Evolutionary conservation across 495 filamentous ascomycete genomes (phyloP).

Genomic region (Talaromyces nanjingensis): DNA sequence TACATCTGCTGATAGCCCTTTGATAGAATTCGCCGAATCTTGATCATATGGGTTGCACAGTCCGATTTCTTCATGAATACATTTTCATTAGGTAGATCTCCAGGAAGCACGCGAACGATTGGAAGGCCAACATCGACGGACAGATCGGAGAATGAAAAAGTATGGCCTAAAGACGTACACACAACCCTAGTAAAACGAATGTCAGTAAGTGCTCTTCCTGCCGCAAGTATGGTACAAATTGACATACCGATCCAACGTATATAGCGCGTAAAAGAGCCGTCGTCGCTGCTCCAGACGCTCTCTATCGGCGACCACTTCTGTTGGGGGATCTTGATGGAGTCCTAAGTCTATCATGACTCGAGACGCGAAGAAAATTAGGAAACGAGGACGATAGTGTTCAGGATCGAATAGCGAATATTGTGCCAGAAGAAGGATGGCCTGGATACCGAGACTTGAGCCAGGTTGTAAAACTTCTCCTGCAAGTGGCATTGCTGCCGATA

Average conservation of each 20-base stretch:
- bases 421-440: conserved; percentile 76
- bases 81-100: conserved; percentile 26
- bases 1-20: conserved; percentile 76
- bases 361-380: conserved; percentile 78
- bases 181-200: conserved; percentile 53
- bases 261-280: conserved; percentile 78
- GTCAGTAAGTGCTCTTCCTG: background rate
- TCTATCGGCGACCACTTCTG: conserved; percentile 51
- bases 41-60: conserved; percentile 57
- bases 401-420: conserved; percentile 86
- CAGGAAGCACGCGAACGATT: conserved; percentile 23
- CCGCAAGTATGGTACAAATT: background rate
- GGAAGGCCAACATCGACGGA: conserved; percentile 66
- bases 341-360: conserved; percentile 81
- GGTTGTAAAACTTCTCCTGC: conserved; percentile 76
- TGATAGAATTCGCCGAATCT: conserved; percentile 71
- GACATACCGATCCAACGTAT: conserved; percentile 72
- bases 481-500: conserved; percentile 62
- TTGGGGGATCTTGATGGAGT: conserved; percentile 80
- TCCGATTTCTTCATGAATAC: conserved; percentile 44
- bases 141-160: conserved; percentile 88
- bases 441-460: conserved; percentile 73
- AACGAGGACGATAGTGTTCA: conserved; percentile 84
- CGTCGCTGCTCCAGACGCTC: conserved; percentile 66
- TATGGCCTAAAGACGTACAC: conserved; percentile 68